Evolutionary conservation across 495 filamentous ascomycete species (phyloP).

Genomic region (Hypomontagnella monticulosa): DNA sequence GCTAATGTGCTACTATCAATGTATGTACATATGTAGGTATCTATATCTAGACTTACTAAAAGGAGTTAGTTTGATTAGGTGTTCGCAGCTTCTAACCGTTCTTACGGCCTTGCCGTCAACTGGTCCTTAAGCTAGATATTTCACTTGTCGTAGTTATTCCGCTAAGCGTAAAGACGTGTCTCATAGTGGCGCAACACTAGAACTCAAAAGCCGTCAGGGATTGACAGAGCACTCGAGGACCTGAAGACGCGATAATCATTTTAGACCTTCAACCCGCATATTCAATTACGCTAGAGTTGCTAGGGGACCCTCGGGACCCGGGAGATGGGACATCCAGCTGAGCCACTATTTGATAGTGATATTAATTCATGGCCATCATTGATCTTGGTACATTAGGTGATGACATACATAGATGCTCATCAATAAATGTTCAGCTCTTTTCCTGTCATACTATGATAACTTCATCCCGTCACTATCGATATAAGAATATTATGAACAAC

Average conservation of each 20-base stretch:
- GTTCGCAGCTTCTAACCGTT: background rate
- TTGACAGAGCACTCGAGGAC: background rate
- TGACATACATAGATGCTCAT: conserved; percentile 21
- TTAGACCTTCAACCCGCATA: too few relatives aligned
- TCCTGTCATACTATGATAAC: too few relatives aligned
- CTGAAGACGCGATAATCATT: background rate
- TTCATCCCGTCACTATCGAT: too few relatives aligned
- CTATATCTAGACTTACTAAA: background rate
- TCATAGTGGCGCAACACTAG: conserved; percentile 1
- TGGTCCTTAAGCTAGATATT: too few relatives aligned
- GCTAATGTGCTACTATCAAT: background rate
- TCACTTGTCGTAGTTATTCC: background rate
- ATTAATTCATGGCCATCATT: conserved; percentile 16
- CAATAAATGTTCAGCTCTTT: too few relatives aligned
- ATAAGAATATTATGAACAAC: too few relatives aligned
- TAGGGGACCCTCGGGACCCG: too few relatives aligned
- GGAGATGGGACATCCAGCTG: background rate
- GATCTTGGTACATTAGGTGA: conserved; percentile 9
- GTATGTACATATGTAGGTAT: background rate
- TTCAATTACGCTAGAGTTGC: too few relatives aligned
- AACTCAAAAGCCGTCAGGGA: background rate
- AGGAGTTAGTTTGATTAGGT: background rate
- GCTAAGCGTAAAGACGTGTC: conserved; percentile 14
- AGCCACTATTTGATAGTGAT: conserved; percentile 15
- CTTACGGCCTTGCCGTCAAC: too few relatives aligned